Evolutionary conservation across 768 basidiomycete species (phyloP).

Genomic region (Amanita jacksonii): DNA sequence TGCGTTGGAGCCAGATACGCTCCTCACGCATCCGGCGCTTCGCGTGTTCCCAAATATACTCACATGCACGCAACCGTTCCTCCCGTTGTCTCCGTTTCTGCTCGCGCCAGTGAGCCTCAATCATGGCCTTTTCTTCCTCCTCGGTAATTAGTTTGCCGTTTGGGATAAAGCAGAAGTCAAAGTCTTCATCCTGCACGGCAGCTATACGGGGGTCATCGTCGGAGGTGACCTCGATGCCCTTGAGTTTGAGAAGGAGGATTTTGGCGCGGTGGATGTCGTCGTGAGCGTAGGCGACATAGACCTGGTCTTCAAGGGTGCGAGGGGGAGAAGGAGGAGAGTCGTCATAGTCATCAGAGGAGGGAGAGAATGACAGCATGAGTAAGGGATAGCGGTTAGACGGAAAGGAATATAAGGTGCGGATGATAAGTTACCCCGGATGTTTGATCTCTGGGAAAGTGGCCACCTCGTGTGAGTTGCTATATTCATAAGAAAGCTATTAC

Average conservation of each 20-base stretch:
- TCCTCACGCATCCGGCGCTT: constrained; percentile 34
- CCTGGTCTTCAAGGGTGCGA: constrained; percentile 50
- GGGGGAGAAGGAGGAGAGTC: constrained; percentile 34
- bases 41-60: constrained; percentile 38
- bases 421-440: constrained; percentile 13
- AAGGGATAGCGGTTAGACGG: constrained; percentile 15
- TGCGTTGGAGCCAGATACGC: constrained; percentile 22
- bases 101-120: constrained; percentile 29
- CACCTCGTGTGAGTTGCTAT: too few relatives aligned
- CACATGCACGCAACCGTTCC: constrained; percentile 35
- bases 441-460: too few relatives aligned
- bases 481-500: too few relatives aligned
- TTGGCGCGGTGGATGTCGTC: constrained; percentile 62
- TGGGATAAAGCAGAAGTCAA: constrained; percentile 38
- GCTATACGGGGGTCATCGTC: constrained; percentile 58
- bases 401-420: not conserved
- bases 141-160: constrained; percentile 29
- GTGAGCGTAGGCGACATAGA: constrained; percentile 56
- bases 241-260: constrained; percentile 50
- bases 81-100: constrained; percentile 26
- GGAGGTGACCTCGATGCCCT: constrained; percentile 49
- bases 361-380: constrained; percentile 23
- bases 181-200: constrained; percentile 44
- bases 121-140: constrained; percentile 30
- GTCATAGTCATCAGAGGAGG: constrained; percentile 37